Evolutionary conservation across 192 early-diverging fungal species (phyloP).

Genomic region (Umbelopsis ramanniana): DNA sequence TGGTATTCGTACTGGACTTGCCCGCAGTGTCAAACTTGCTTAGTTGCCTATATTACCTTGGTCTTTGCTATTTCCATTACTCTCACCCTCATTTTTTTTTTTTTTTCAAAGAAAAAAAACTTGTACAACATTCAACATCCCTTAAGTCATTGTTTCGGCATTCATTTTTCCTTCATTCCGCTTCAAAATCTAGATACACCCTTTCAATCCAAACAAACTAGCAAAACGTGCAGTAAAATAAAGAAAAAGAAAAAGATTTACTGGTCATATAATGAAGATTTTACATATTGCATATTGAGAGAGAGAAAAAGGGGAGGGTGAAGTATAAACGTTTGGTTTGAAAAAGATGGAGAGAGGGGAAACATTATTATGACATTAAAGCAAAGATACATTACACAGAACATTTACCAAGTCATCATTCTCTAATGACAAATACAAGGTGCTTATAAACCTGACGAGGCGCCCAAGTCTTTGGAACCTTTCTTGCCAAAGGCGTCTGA

Average conservation of each 20-base stretch:
- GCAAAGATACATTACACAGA: conserved; percentile 5
- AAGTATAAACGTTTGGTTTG: no score
- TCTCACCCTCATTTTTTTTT: background rate
- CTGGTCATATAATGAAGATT: no score
- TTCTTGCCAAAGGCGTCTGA: conserved; percentile 25
- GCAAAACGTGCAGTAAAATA: no score
- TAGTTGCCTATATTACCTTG: background rate
- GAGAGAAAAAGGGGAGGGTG: no score
- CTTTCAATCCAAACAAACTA: no score
- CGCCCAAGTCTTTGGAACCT: background rate
- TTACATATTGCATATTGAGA: no score
- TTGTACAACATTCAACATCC: background rate
- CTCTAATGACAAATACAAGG: background rate
- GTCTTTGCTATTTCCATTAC: no score
- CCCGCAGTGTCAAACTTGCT: conserved; percentile 79
- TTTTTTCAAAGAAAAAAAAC: no score
- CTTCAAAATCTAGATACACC: no score
- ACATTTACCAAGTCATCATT: background rate
- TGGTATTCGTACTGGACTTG: conserved; percentile 87
- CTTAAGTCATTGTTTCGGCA: background rate
- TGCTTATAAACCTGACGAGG: background rate
- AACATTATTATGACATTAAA: no score
- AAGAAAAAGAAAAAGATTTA: no score
- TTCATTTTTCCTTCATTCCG: background rate
- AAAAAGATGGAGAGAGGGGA: no score